Evolutionary conservation across 305 asterid species (phyloP), one percentile per base, ranked within the genome.

Genomic region (Ilex paraguariensis): DNA sequence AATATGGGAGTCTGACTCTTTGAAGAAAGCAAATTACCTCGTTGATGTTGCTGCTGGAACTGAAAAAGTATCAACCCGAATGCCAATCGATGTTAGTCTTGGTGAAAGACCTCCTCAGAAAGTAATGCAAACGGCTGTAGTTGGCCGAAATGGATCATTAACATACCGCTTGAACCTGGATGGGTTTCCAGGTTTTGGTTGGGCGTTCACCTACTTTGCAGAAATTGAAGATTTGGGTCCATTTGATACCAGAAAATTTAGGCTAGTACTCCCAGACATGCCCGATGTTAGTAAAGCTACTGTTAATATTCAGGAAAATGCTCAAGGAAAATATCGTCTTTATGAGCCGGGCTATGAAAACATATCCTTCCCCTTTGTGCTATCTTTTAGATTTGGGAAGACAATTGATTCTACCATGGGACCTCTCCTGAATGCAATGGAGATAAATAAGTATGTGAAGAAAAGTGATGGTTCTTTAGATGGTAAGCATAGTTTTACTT

Each of bases 91-190:
- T 67, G 92, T 87, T 51, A 65, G 74, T 31, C 66, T 59, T 44
- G 81, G 70, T 13, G 96, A 90, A 76, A 70, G 77, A 66, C 97
- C 97, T 3, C 97, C 99, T 59, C 83, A 86, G 71, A 90, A 84
- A 75, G 97, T 90, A 66, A 87, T 93, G 99, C 97, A 93, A 80
- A 93, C 99, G 30, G 99, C 99, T 67, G 99, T 93, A 50, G 96
- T 93, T 30, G 99, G 99, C 73, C 77, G 95, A 80, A 82, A 87
- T 31, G 99, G 99, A 57, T 74, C 95, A 4, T 64, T 93, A 63
- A 87, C 95, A 5, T 87, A 93, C 73, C 95, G 99, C n/a, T 58
- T 90, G 79, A 88, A 93, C 67, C 91, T 93, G 10, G 91, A 93
- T 70, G 99, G 99, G 39, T 90, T 90, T 77, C 99, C 99, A 15